Percentiles rank a stretch among this genome's conserved stretches.
phyloP scores from a whole-genome alignment of 345 rosid species.

The Gossypium longicalyx region DNA sequence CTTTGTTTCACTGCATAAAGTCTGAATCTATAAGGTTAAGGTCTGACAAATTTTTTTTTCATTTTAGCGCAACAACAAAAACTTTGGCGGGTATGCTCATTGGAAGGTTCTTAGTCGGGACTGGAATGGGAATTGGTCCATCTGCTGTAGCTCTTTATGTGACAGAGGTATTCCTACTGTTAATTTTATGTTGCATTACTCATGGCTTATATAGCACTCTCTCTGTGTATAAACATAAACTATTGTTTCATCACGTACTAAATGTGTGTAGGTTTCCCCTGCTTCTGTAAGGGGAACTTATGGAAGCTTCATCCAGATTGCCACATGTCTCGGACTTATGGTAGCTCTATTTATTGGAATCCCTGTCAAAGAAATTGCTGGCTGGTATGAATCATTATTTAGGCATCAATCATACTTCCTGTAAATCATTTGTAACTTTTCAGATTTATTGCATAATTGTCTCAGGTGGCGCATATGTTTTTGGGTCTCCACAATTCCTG shows the following conservation, averaged over 20 bases:
- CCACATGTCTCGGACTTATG: conserved; percentile 92
- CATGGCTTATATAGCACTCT: background rate
- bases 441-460: background rate
- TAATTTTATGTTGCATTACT: background rate
- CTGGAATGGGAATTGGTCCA: conserved; percentile 94
- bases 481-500: conserved; percentile 80
- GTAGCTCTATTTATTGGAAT: conserved; percentile 81
- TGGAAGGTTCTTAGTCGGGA: conserved; percentile 66
- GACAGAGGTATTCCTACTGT: conserved; percentile 59
- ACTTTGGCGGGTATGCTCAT: conserved; percentile 12
- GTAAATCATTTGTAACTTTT: background rate
- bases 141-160: conserved; percentile 89
- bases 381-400: conserved; percentile 52
- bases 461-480: conserved; percentile 96
- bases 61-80: conserved; percentile 9
- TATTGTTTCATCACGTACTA: conserved; percentile 5
- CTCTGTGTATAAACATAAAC: conserved; percentile 20
- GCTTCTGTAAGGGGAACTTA: conserved; percentile 92
- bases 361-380: conserved; percentile 69
- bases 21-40: background rate
- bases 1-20: background rate
- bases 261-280: conserved; percentile 69
- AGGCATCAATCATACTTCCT: background rate
- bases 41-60: background rate
- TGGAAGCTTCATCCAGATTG: conserved; percentile 93